Evolutionary conservation across 2,329 filamentous ascomycete species (phyloP).

Genomic region (Hyphodiscus sp.): DNA sequence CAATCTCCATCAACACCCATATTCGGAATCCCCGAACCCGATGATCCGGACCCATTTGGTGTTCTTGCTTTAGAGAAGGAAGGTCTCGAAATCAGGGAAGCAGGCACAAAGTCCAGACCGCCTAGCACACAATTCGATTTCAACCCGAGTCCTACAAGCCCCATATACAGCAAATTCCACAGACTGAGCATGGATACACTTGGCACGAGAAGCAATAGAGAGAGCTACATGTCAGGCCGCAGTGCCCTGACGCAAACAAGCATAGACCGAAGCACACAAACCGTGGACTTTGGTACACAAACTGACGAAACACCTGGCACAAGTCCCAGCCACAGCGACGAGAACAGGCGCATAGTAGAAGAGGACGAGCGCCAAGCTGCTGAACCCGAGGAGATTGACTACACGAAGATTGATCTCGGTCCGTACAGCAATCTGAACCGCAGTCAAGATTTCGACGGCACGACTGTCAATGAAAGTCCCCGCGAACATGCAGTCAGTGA

Average conservation of each 20-base stretch:
- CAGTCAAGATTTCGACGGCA: conserved; percentile 27
- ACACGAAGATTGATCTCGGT: conserved; percentile 51
- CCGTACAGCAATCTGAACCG: conserved; percentile 29
- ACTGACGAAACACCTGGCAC: conserved; percentile 51
- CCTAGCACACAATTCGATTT: conserved; percentile 78
- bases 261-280: conserved; percentile 61
- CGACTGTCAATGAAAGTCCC: conserved; percentile 29
- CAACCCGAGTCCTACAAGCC: conserved; percentile 68
- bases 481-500: conserved; percentile 37
- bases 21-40: conserved; percentile 72
- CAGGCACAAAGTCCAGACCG: conserved; percentile 69
- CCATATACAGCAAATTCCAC: conserved; percentile 50
- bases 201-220: conserved; percentile 55
- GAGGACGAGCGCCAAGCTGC: conserved; percentile 32
- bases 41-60: conserved; percentile 89
- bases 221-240: conserved; percentile 68
- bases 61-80: conserved; percentile 86
- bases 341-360: conserved; percentile 26
- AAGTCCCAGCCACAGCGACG: conserved; percentile 45
- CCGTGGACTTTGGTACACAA: conserved; percentile 58
- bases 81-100: conserved; percentile 83
- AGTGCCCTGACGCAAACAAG: conserved; percentile 39
- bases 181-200: conserved; percentile 64
- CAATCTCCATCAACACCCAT: conserved; percentile 36
- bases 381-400: conserved; percentile 48